Percentiles rank a stretch among this genome's conserved stretches.
phyloP scores from a whole-genome alignment of 176 grass and related monocot genomes.

The Aechmea fasciata region DNA sequence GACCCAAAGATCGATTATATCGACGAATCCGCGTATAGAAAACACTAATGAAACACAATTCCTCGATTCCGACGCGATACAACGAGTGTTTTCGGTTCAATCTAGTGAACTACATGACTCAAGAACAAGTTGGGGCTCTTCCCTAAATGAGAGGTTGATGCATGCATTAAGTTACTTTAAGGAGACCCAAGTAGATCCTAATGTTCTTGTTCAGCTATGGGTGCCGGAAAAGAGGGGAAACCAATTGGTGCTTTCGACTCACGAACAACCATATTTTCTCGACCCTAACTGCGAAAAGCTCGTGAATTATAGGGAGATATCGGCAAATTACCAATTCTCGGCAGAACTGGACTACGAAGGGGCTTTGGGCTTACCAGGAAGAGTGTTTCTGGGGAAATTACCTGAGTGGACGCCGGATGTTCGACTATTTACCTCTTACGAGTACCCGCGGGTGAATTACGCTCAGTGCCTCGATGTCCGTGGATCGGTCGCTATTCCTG shows the following conservation, averaged over 20 bases:
- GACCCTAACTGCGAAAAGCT: slow-evolving; percentile 49
- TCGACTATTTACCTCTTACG: slow-evolving; percentile 55
- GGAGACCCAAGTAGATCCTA: slow-evolving; percentile 40
- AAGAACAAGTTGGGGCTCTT: slow-evolving; percentile 9
- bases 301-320: slow-evolving; percentile 55
- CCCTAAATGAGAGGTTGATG: slow-evolving; percentile 42
- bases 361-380: slow-evolving; percentile 54
- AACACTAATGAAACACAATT: not conserved
- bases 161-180: slow-evolving; percentile 50
- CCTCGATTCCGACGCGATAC: not conserved
- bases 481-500: slow-evolving; percentile 73
- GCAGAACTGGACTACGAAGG: slow-evolving; percentile 36
- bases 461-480: slow-evolving; percentile 50
- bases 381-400: slow-evolving; percentile 68
- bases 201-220: slow-evolving; percentile 88
- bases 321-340: slow-evolving; percentile 53
- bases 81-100: not conserved
- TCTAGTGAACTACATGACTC: not conserved
- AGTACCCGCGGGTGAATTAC: slow-evolving; percentile 57
- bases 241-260: slow-evolving; percentile 54
- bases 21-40: not conserved
- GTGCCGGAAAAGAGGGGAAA: slow-evolving; percentile 46
- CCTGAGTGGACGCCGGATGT: slow-evolving; percentile 98
- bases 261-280: slow-evolving; percentile 63
- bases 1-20: not conserved